phyloP scores from a whole-genome alignment of 768 basidiomycete genomes.

The Leccinum incarnatum region DNA sequence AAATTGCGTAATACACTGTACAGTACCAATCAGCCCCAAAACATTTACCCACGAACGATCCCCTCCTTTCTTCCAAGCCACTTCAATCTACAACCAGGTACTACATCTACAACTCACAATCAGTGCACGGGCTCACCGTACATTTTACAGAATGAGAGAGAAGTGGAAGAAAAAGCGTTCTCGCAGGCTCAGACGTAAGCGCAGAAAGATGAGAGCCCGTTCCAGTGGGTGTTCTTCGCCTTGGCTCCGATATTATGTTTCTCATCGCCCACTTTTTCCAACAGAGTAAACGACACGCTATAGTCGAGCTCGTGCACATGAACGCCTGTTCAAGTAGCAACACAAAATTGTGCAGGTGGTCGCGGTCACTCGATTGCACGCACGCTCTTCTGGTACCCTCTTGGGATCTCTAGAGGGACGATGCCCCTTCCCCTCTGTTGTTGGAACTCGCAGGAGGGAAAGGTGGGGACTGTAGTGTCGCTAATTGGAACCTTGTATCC shows the following conservation, averaged over 20 bases:
- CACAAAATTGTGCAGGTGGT: slow-evolving; percentile 13
- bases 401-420: slow-evolving; percentile 21
- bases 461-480: slow-evolving; percentile 24
- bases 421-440: slow-evolving; percentile 18
- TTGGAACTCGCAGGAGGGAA: slow-evolving; percentile 22
- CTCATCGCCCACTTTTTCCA: slow-evolving; percentile 1
- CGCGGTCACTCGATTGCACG: slow-evolving; percentile 21
- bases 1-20: slow-evolving; percentile 33
- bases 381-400: slow-evolving; percentile 24
- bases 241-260: not conserved
- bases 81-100: slow-evolving; percentile 33
- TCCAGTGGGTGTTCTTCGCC: slow-evolving; percentile 62
- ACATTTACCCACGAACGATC: slow-evolving; percentile 14
- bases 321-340: slow-evolving; percentile 15
- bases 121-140: not conserved
- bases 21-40: slow-evolving; percentile 34
- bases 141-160: slow-evolving; percentile 74
- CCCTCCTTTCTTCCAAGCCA: slow-evolving; percentile 23
- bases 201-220: slow-evolving; percentile 95
- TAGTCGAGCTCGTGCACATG: slow-evolving; percentile 30
- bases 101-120: slow-evolving; percentile 3
- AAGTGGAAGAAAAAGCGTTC: slow-evolving; percentile 98
- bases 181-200: slow-evolving; percentile 88
- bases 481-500: slow-evolving; percentile 24
- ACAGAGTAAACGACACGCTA: slow-evolving; percentile 37